Evolutionary conservation across 106 monocot species (phyloP), one percentile per base, ranked within the genome.

Genomic region (Dendrobium officinale): DNA sequence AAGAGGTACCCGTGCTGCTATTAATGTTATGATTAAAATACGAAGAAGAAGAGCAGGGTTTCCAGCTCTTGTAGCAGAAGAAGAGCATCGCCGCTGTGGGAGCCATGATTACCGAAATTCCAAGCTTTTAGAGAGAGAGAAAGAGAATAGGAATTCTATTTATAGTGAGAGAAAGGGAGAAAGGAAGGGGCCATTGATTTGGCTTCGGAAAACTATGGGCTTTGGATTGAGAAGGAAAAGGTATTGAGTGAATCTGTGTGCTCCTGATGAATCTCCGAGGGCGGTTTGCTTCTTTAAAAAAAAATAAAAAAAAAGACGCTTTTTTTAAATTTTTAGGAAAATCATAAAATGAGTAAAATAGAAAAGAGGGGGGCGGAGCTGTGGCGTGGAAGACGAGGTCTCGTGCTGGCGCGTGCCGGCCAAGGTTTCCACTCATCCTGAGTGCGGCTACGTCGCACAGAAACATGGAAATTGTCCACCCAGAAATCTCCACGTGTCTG

Each of bases 71-170:
- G 16, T 75, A 75, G 43, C 74, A 43, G 74, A 75, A 44, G 43
- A 75, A 75, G 41, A 75, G 74, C 74, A 75, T 75, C 31, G 74
- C 74, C 43, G 74, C 74, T 2, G 74, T 75, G 4, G 74, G 74
- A 75, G 74, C 74, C 74, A 75, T 75, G 18, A 51, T 15, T 5
- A 0, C 17, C 4, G 2, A 66, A 40, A 72, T 15, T 72, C 72
- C 40, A 72, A 72, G 72, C 2, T 75, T 44, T 4, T 0, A 17
- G 3, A 73, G 33, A 17, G 18, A 17, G 4, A 40, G 31, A 70
- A 37, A 61, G 61, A 2, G 61, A 5, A 22, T 2, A 31, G 20
- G 26, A 3, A 22, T 40, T 29, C 33, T 72, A 33, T 72, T 72
- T 72, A 72, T 72, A 72, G 44, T 19, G 43, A 13, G 5, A 13